Evolutionary conservation across 1,284 basidiomycete species (phyloP), one percentile per base, ranked within the genome.

Genomic region (Ceratobasidium papillatum): DNA sequence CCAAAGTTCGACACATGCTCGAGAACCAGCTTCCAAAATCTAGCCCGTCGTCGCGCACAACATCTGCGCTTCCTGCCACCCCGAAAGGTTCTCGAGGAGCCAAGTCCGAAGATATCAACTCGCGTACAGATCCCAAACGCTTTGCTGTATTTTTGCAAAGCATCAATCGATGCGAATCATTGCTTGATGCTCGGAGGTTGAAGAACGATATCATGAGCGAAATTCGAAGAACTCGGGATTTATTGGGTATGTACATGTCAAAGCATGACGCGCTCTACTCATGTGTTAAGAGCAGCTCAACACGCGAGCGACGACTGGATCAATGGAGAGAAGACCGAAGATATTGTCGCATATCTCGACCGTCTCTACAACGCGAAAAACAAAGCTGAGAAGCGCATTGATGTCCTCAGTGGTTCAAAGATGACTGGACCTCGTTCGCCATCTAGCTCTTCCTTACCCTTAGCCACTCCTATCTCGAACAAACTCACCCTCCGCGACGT

Each of bases 191-290:
- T 0, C 86, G 95, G 65, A 86, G 96, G n/a, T 81, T 98, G 51
- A 92, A 96, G 82, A 95, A 94, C 77, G 96, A 98, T 78, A 87
- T 98, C 41, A 88, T 93, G 77, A 88, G 93, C 14, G 95, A 98
- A 83, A 94, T 96, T 66, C 84, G 95, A 64, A 86, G 90, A 77
- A 95, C 94, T 1, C 86, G 93, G 56, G 80, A 90, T 54, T 79
- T 91, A 34, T 85, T 95, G 45, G 91, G 92, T 92, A 80, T 74
- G 85, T 77, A 61, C 63, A 32, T 36, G 22, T 25, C 41, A 25
- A 32, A 36, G 32, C 41, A 8, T 1, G 22, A 19, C 17, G 19
- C 25, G 32, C 22, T 56, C 3, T 75, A 43, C 43, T 41, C n/a
- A 47, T 27, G 36, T 22, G 51, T 73, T 56, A 74, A 8, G 19